phyloP scores from a whole-genome alignment of 176 grass and related monocot genomes.

The Puya raimondii region DNA sequence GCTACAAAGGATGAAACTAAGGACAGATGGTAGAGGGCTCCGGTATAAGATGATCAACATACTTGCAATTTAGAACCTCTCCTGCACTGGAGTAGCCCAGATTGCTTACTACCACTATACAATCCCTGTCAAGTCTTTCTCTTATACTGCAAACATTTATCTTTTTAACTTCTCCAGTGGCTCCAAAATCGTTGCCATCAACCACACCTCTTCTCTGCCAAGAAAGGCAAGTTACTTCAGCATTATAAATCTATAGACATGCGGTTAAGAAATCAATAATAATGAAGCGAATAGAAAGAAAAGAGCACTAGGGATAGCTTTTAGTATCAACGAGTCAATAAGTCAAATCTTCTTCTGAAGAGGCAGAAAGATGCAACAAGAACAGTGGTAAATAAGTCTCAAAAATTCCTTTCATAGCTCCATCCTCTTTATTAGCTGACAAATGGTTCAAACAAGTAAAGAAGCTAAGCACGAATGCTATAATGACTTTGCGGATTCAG shows the following conservation, averaged over 20 bases:
- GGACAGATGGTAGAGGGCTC: not conserved
- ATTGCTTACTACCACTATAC: constrained; percentile 46
- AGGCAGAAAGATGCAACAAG: not conserved
- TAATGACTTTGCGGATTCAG: not conserved
- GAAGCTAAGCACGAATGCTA: not conserved
- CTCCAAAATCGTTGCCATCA: constrained; percentile 40
- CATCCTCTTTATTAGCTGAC: constrained; percentile 3
- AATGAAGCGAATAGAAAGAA: not conserved
- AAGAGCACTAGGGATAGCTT: not conserved
- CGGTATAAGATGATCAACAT: constrained; percentile 3
- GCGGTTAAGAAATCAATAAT: not conserved
- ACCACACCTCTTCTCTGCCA: constrained; percentile 44
- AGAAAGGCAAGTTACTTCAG: not conserved
- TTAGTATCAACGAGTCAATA: not conserved
- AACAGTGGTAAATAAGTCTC: not conserved
- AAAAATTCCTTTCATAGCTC: not conserved
- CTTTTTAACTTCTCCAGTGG: constrained; percentile 45
- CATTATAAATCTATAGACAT: no score
- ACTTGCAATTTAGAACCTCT: constrained; percentile 55
- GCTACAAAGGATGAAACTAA: not conserved
- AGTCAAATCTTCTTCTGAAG: not conserved
- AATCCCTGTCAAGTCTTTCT: constrained; percentile 41
- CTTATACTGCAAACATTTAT: constrained; percentile 39
- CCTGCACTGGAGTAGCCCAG: constrained; percentile 46
- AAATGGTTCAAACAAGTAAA: not conserved